Evolutionary conservation across 2,329 filamentous ascomycete genomes (phyloP).

Genomic region (Hysterium pulicare): DNA sequence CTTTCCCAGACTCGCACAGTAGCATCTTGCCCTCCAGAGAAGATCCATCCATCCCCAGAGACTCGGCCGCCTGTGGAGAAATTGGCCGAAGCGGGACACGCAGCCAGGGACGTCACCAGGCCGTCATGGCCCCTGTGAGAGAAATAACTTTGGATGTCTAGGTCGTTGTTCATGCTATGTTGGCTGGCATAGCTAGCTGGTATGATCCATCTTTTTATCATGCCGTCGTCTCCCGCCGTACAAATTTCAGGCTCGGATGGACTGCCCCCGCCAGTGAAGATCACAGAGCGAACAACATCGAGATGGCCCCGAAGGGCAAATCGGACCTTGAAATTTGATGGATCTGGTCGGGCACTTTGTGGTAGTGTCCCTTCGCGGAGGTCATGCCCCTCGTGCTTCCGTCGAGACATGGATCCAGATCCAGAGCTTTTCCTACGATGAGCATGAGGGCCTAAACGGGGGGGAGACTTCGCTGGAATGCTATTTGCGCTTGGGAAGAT

Average conservation of each 20-base stretch:
- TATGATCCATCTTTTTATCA: constrained; percentile 95
- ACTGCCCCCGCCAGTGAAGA: constrained; percentile 94
- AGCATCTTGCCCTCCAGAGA: constrained; percentile 92
- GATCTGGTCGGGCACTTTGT: constrained; percentile 57
- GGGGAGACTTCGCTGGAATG: constrained; percentile 76
- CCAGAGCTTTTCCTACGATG: constrained; percentile 77
- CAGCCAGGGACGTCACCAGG: constrained; percentile 79
- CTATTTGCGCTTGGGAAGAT: constrained; percentile 78
- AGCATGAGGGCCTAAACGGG: constrained; percentile 59
- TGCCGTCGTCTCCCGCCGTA: constrained; percentile 90
- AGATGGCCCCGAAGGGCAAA: constrained; percentile 91
- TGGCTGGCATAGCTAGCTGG: constrained; percentile 70
- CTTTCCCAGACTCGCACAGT: constrained; percentile 95
- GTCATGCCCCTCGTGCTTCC: constrained; percentile 62
- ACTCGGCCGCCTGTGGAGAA: constrained; percentile 87
- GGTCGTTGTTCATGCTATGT: constrained; percentile 65
- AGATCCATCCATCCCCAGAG: constrained; percentile 94
- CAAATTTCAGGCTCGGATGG: constrained; percentile 96
- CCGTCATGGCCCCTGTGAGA: constrained; percentile 94
- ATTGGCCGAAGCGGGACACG: constrained; percentile 82
- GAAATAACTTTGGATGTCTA: constrained; percentile 91
- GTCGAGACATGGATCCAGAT: constrained; percentile 57
- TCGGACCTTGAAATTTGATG: constrained; percentile 80
- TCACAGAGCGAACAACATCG: constrained; percentile 88
- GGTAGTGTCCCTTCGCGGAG: constrained; percentile 45